phyloP scores from a whole-genome alignment of 2,329 filamentous ascomycete genomes.

The Aureobasidium sp. region DNA sequence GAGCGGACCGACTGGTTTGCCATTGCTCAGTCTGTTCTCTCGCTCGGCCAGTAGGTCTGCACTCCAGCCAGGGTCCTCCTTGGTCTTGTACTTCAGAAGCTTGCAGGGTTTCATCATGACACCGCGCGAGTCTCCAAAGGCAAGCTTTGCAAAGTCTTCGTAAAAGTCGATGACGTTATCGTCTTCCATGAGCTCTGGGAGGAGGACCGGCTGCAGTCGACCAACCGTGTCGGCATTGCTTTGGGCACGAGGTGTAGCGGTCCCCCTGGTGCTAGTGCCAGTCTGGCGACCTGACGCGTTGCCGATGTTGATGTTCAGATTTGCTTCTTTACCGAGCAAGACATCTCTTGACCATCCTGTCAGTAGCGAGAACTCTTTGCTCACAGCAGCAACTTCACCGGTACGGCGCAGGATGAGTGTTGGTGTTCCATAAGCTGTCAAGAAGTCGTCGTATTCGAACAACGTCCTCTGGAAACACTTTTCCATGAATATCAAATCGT shows the following conservation, averaged over 20 bases:
- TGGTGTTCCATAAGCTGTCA: conserved; percentile 80
- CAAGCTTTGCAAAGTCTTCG: conserved; percentile 86
- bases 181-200: conserved; percentile 88
- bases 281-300: conserved; percentile 37
- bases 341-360: conserved; percentile 93
- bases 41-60: background rate
- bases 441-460: conserved; percentile 88
- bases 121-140: conserved; percentile 84
- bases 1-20: conserved; percentile 25
- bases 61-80: conserved; percentile 45
- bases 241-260: conserved; percentile 39
- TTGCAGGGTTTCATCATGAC: conserved; percentile 78
- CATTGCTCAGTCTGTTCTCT: conserved; percentile 22
- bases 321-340: conserved; percentile 77
- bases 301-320: conserved; percentile 77
- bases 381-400: conserved; percentile 89
- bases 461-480: conserved; percentile 91
- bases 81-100: conserved; percentile 81
- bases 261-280: conserved; percentile 41
- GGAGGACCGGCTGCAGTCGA: conserved; percentile 70
- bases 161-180: conserved; percentile 92
- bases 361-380: conserved; percentile 92
- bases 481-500: conserved; percentile 95
- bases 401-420: conserved; percentile 88
- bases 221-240: conserved; percentile 24